Evolutionary conservation across 208 protist genomes (phyloP), one percentile per base, ranked within the genome.

Genomic region (Crithidia brevicula): DNA sequence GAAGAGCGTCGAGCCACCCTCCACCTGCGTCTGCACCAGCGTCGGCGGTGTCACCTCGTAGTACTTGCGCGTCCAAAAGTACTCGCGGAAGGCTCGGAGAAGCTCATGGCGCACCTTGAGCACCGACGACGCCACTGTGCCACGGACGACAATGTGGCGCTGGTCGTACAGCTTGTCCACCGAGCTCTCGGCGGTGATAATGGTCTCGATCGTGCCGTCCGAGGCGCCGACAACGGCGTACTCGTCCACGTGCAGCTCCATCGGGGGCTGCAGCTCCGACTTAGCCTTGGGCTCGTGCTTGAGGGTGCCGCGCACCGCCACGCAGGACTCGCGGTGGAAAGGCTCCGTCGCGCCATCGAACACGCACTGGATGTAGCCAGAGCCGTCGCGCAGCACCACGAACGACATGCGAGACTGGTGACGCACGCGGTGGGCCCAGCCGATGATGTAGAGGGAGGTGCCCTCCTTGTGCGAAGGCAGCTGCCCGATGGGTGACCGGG

Each of bases 1-100:
- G 77, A 99, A 99, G 9, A 99, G 82, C 10, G 97, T 99, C 30
- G 96, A 97, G 45, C 98, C 98, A 68, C 98, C 99, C 76, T 99
- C 99, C 75, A 93, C 97, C 78, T 98, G 92, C 18, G 96, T 99
- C 78, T 99, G 96, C 43, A 99, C 98, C 20, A 99, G 77, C 18
- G 98, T 99, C 64, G 99, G 99, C 27, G 98, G 97, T 20, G 80
- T 98, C 4, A 99, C 95, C 80, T 99, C 98, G 54, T 89, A 86
- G 73, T 97, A 97, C 34, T 85, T 59, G 33, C 83, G 61, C 0
- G 71, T 67, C 81, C 85, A 97, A 78, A 98, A 99, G 89, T 98
- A 94, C 51, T 99, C 93, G 66, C 98, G 91, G 77, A 99, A 98
- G 15, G 85, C 81, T 4, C 93, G 79, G 43, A 96, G 73, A 15